These are phyloP conservation scores for Trifolium dubium DNA, from an alignment of 306 rosid species.

Conservation along the genomic window DNA sequence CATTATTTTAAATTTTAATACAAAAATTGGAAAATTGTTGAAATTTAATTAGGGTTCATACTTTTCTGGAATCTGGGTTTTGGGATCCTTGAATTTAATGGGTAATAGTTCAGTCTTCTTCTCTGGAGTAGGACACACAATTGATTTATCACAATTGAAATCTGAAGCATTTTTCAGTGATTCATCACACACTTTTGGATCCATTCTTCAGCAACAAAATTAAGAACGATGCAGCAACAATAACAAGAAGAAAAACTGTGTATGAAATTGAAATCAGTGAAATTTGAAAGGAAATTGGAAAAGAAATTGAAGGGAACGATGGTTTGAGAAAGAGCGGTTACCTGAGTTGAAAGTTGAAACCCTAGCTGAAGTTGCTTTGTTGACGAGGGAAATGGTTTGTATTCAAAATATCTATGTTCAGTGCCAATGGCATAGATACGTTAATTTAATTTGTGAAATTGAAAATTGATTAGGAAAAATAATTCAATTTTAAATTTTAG, in stretches of 20 bases:
- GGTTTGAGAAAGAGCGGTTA: not conserved
- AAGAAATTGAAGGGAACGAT: slow-evolving; percentile 9
- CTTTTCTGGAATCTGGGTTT: slow-evolving; percentile 53
- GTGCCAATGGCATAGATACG: too few species aligned
- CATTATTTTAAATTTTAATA: not conserved
- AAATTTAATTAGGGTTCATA: slow-evolving; percentile 39
- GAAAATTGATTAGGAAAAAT: too few species aligned
- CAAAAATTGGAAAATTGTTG: not conserved
- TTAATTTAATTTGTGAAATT: too few species aligned
- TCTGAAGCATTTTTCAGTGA: slow-evolving; percentile 15
- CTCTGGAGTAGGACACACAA: slow-evolving; percentile 61
- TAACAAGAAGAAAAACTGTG: slow-evolving; percentile 3
- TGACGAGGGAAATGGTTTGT: not conserved
- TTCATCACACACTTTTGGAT: slow-evolving; percentile 33
- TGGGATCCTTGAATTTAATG: slow-evolving; percentile 38
- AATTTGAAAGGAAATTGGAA: not conserved
- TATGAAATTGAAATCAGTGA: not conserved
- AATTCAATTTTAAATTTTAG: too few species aligned
- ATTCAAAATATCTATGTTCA: not conserved
- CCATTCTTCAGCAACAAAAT: slow-evolving; percentile 45
- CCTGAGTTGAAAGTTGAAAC: not conserved
- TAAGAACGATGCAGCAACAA: not conserved
- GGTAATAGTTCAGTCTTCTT: slow-evolving; percentile 51
- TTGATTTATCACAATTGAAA: slow-evolving; percentile 43
- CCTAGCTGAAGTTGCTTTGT: not conserved